Evolutionary conservation across 257 asterid genomes (phyloP).

Genomic region (Coffea eugenioides): DNA sequence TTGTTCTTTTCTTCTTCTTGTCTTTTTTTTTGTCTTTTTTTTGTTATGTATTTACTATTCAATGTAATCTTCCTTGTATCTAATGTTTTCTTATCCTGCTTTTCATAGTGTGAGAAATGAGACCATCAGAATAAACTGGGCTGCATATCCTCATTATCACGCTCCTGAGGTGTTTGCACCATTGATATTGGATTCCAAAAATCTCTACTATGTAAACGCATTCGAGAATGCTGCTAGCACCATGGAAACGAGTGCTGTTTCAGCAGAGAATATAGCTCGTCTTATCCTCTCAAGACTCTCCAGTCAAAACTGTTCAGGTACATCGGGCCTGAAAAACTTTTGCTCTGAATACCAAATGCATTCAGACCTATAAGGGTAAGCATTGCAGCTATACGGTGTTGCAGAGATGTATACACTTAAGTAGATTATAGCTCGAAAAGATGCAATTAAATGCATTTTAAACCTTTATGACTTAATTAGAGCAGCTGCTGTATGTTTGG

Average conservation of each 20-base stretch:
- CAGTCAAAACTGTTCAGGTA: constrained; percentile 14
- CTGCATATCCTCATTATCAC: constrained; percentile 85
- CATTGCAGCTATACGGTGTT: background rate
- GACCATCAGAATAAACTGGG: constrained; percentile 79
- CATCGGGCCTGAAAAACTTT: constrained; percentile 45
- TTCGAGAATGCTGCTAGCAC: constrained; percentile 98
- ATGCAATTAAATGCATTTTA: background rate
- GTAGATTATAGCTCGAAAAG: background rate
- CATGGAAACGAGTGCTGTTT: constrained; percentile 91
- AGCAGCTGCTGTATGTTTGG: too few species aligned
- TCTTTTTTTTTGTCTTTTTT: background rate
- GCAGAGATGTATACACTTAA: background rate
- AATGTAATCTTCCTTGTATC: background rate
- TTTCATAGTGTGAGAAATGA: constrained; percentile 65
- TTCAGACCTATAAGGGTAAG: constrained; percentile 46
- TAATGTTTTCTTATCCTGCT: background rate
- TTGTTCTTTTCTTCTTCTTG: too few species aligned
- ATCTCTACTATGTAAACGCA: constrained; percentile 90
- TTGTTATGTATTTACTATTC: background rate
- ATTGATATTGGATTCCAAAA: constrained; percentile 58
- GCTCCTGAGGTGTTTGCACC: constrained; percentile 90
- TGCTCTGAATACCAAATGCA: constrained; percentile 32
- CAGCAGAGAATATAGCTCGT: constrained; percentile 95
- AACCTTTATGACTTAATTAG: too few species aligned
- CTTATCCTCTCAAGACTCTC: constrained; percentile 74